Conservation (phyloP, 2,329 filamentous ascomycete genomes). For the Cladosporium sphaerospermum region DNA sequence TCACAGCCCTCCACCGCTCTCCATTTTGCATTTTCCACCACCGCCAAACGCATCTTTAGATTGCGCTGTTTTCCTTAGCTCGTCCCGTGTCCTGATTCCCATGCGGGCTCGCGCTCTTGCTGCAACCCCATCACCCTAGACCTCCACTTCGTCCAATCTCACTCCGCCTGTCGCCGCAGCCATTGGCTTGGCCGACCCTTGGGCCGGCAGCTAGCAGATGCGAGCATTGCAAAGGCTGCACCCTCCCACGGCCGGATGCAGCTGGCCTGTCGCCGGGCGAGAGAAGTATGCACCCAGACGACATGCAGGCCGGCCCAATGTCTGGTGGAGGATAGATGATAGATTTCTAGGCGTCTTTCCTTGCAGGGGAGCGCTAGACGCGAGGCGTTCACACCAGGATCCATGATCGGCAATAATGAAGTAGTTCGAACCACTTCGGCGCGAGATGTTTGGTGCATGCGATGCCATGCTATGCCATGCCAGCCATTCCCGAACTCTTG, state of each 20-base stretch:
- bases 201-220: constrained; percentile 10
- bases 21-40: constrained; percentile 7
- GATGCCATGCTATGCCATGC: no score
- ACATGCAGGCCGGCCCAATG: constrained; percentile 11
- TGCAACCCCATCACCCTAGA: constrained; percentile 6
- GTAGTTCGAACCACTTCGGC: no score
- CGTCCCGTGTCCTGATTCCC: constrained; percentile 12
- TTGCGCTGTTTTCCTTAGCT: constrained; percentile 10
- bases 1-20: constrained; percentile 3
- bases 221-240: constrained; percentile 3
- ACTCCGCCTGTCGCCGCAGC: neutral
- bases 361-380: no score
- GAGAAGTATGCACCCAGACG: neutral
- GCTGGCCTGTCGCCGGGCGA: constrained; percentile 3
- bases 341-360: no score
- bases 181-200: constrained; percentile 3
- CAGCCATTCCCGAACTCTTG: neutral
- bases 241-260: constrained; percentile 5
- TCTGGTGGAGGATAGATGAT: neutral
- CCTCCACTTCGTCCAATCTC: constrained; percentile 7
- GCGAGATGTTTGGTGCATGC: no score
- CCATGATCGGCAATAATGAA: no score
- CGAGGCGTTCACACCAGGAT: no score
- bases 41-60: constrained; percentile 3
- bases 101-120: constrained; percentile 11